Percentiles rank a stretch among this genome's conserved stretches.
Conservation (phyloP, 805 yeast genomes). For the Kodamaea hsintzibuensis region DNA sequence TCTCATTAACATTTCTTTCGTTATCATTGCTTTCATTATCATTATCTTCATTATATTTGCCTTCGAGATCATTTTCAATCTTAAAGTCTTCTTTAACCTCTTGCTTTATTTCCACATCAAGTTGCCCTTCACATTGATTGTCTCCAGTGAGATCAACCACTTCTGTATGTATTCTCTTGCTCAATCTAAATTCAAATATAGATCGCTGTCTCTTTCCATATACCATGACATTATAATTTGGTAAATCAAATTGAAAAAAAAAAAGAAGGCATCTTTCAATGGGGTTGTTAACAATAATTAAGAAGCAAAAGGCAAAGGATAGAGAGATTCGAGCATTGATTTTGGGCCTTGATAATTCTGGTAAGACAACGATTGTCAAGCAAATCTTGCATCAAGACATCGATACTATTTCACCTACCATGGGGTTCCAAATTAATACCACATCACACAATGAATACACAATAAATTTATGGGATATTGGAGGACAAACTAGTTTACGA, state of each 20-base stretch:
- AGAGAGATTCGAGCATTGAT: slow-evolving; percentile 71
- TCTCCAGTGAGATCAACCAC: slow-evolving; percentile 19
- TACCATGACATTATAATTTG: slow-evolving; percentile 6
- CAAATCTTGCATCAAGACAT: slow-evolving; percentile 52
- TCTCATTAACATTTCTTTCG: background rate
- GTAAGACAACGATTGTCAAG: slow-evolving; percentile 83
- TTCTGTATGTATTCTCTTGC: slow-evolving; percentile 6
- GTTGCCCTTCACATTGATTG: background rate
- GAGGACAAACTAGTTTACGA: slow-evolving; percentile 54
- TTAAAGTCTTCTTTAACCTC: background rate
- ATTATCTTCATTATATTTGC: background rate
- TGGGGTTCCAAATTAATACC: slow-evolving; percentile 84
- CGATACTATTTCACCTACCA: slow-evolving; percentile 72
- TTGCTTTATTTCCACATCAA: background rate
- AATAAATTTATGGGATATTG: slow-evolving; percentile 82
- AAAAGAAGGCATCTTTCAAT: slow-evolving; percentile 34
- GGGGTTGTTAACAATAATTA: slow-evolving; percentile 81
- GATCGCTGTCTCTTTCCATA: slow-evolving; percentile 22
- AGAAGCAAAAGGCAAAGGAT: slow-evolving; percentile 81
- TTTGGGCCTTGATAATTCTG: slow-evolving; percentile 88
- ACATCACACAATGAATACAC: slow-evolving; percentile 43
- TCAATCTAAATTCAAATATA: slow-evolving; percentile 22
- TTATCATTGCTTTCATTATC: background rate
- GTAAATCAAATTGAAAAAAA: background rate
- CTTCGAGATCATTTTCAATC: background rate